Percentiles rank a stretch among this genome's conserved stretches.
Evolutionary conservation across 202 grass and related monocot genomes (phyloP).

Genomic region (Panicum virgatum): DNA sequence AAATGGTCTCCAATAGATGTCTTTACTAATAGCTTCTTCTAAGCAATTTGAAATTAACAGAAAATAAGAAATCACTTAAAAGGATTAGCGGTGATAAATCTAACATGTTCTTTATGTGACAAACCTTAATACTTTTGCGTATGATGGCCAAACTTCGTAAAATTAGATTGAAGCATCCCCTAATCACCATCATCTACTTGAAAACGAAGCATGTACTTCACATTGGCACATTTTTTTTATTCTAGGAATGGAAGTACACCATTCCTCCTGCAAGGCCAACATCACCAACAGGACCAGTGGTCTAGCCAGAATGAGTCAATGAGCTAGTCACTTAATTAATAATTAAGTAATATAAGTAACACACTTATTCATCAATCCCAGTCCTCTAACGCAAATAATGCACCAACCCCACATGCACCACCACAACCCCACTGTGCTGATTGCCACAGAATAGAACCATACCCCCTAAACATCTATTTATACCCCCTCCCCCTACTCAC

Average conservation of each 20-base stretch:
- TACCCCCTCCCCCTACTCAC: slow-evolving; percentile 7
- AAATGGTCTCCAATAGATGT: no score
- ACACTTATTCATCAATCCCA: not conserved
- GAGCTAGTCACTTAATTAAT: not conserved
- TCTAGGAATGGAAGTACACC: not conserved
- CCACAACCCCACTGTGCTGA: not conserved
- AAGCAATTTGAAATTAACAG: no score
- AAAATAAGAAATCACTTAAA: no score
- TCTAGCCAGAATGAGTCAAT: not conserved
- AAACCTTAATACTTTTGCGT: no score
- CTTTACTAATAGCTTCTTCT: no score
- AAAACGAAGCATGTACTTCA: not conserved
- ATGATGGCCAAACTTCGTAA: not conserved
- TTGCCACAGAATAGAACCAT: no score
- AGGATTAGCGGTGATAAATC: no score
- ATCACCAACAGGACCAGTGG: not conserved
- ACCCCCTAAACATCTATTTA: no score
- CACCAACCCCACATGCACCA: not conserved
- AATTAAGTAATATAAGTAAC: not conserved
- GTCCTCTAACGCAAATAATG: slow-evolving; percentile 35
- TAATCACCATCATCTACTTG: not conserved
- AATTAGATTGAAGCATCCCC: not conserved
- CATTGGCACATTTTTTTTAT: not conserved
- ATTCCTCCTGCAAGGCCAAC: not conserved
- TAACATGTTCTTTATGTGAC: no score